Evolutionary conservation across 2,329 filamentous ascomycete genomes (phyloP).

Genomic region (Chaetothyriales sp.): DNA sequence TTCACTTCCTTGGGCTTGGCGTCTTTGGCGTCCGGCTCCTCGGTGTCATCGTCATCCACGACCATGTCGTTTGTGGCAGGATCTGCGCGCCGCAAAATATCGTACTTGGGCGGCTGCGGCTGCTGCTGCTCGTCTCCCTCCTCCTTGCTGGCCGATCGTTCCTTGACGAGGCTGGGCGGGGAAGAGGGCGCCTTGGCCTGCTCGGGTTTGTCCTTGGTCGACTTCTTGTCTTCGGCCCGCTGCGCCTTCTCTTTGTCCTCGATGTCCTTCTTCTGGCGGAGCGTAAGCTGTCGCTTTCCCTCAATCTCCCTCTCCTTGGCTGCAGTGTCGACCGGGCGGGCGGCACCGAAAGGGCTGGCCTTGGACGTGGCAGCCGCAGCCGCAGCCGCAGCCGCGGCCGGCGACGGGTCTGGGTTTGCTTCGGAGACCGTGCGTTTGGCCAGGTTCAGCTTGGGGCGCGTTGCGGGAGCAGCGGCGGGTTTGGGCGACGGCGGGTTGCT

Average conservation of each 20-base stretch:
- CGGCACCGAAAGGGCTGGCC: slow-evolving; percentile 84
- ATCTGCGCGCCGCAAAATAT: slow-evolving; percentile 40
- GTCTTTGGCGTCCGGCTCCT: slow-evolving; percentile 36
- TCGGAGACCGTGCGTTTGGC: slow-evolving; percentile 85
- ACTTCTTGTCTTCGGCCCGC: slow-evolving; percentile 48
- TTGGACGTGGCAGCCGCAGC: slow-evolving; percentile 52
- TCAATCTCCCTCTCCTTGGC: slow-evolving; percentile 80
- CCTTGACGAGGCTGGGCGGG: slow-evolving; percentile 24
- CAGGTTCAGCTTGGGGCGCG: slow-evolving; percentile 73
- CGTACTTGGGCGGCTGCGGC: slow-evolving; percentile 33
- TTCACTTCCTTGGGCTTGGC: slow-evolving; percentile 44
- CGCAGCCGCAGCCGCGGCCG: no score
- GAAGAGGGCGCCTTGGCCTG: slow-evolving; percentile 35
- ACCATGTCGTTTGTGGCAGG: slow-evolving; percentile 36
- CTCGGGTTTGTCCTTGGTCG: slow-evolving; percentile 53
- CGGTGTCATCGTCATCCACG: slow-evolving; percentile 35
- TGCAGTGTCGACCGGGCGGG: slow-evolving; percentile 85
- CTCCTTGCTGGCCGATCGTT: slow-evolving; percentile 7
- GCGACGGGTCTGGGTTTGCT: slow-evolving; percentile 37
- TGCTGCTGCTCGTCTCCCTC: slow-evolving; percentile 12
- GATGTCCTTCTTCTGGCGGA: slow-evolving; percentile 73
- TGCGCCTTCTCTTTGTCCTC: slow-evolving; percentile 74
- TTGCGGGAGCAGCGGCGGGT: slow-evolving; percentile 43
- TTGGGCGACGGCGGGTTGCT: slow-evolving; percentile 66
- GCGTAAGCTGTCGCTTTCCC: slow-evolving; percentile 61